phyloP scores from a whole-genome alignment of 2,329 filamentous ascomycete genomes.

The Calonectria fujianensis region DNA sequence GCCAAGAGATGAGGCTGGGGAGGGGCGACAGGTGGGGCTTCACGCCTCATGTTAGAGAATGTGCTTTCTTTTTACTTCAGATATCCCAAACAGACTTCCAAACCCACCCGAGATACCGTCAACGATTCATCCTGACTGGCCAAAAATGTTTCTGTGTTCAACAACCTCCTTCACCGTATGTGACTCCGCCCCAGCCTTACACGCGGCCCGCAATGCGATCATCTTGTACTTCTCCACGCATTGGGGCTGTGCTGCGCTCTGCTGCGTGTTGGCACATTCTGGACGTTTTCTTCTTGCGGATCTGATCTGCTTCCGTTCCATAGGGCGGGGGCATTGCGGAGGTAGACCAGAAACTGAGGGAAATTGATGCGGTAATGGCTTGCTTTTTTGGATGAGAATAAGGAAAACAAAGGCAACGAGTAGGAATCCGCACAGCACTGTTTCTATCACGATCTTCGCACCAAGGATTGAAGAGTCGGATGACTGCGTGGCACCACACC shows the following conservation, averaged over 20 bases:
- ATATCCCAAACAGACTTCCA: neutral
- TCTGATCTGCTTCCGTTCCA: conserved; percentile 16
- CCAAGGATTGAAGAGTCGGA: neutral
- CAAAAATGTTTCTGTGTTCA: neutral
- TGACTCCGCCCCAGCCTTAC: conserved; percentile 53
- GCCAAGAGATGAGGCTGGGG: conserved; percentile 31
- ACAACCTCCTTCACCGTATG: conserved; percentile 18
- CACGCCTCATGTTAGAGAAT: conserved; percentile 34
- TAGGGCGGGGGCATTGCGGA: neutral
- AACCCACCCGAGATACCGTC: neutral
- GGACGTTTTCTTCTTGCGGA: conserved; percentile 21
- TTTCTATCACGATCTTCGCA: neutral
- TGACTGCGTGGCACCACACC: conserved; percentile 3
- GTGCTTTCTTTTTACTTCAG: conserved; percentile 18
- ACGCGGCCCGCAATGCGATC: conserved; percentile 53
- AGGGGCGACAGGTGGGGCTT: neutral
- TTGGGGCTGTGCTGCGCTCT: conserved; percentile 47
- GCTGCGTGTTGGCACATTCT: conserved; percentile 12
- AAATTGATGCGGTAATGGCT: neutral
- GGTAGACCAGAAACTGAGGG: neutral
- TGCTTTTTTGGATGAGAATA: neutral
- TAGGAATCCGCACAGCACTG: neutral
- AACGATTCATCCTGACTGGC: neutral
- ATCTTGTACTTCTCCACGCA: conserved; percentile 45
- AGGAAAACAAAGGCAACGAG: neutral